Evolutionary conservation across 768 basidiomycete genomes (phyloP).

Genomic region (Heimioporus sp.): DNA sequence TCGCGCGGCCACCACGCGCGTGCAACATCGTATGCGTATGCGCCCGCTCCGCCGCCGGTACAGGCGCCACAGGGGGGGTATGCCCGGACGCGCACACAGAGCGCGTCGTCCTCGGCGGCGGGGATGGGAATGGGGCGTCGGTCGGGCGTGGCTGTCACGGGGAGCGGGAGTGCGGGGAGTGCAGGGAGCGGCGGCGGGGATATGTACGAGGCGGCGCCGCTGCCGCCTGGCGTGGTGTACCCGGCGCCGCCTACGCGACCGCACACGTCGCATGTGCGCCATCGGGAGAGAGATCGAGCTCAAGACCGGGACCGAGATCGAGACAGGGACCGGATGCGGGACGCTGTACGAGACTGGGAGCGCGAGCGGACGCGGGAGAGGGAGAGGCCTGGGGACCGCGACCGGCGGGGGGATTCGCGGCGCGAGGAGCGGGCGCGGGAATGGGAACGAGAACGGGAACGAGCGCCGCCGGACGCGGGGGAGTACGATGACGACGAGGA

Average conservation of each 20-base stretch:
- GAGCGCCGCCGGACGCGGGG: slow-evolving; percentile 2
- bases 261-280: slow-evolving; percentile 21
- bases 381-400: not conserved
- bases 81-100: slow-evolving; percentile 11
- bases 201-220: slow-evolving; percentile 24
- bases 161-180: too few relatives aligned
- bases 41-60: too few relatives aligned
- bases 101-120: not conserved
- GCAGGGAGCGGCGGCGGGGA: not conserved
- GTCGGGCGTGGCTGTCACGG: not conserved
- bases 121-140: not conserved
- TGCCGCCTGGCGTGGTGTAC: slow-evolving; percentile 26
- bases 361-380: not conserved
- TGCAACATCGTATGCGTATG: not conserved
- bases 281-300: slow-evolving; percentile 4
- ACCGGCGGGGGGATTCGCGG: not conserved
- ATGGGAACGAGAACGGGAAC: not conserved
- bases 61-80: not conserved
- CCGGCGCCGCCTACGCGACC: slow-evolving; percentile 25
- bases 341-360: not conserved
- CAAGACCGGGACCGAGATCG: not conserved
- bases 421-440: not conserved
- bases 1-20: too few relatives aligned
- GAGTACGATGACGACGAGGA: slow-evolving; percentile 13
- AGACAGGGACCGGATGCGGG: not conserved